Evolutionary conservation across 2,329 filamentous ascomycete genomes (phyloP).

Genomic region (Tympanopsis confertula): DNA sequence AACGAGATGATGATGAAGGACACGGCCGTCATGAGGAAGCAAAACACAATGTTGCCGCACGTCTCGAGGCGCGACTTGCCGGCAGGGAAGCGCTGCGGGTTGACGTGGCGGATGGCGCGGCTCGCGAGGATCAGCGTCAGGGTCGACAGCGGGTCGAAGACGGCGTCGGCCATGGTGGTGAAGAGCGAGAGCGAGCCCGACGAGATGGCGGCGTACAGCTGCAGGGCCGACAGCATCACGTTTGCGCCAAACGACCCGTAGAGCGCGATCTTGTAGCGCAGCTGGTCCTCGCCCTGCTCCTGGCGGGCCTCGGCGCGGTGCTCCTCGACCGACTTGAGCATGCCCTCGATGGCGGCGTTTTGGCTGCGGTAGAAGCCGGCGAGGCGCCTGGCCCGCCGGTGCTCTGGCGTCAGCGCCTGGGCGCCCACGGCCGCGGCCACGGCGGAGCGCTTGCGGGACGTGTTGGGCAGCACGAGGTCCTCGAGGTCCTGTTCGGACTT

Average conservation of each 20-base stretch:
- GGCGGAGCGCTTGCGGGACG: slow-evolving; percentile 56
- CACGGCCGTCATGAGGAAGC: slow-evolving; percentile 88
- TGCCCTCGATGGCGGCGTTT: slow-evolving; percentile 83
- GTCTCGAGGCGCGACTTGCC: slow-evolving; percentile 93
- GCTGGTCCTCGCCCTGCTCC: slow-evolving; percentile 67
- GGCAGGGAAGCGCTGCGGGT: slow-evolving; percentile 75
- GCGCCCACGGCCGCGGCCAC: slow-evolving; percentile 24
- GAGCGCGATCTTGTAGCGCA: slow-evolving; percentile 59
- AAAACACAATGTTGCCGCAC: slow-evolving; percentile 90
- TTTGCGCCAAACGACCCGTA: slow-evolving; percentile 69
- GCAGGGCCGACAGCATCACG: slow-evolving; percentile 63
- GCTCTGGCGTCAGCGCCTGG: slow-evolving; percentile 11
- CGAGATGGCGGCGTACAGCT: slow-evolving; percentile 77
- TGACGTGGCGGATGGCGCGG: slow-evolving; percentile 77
- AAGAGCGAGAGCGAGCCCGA: slow-evolving; percentile 91
- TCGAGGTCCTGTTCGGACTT: slow-evolving; percentile 70
- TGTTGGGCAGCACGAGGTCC: slow-evolving; percentile 63
- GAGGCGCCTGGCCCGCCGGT: slow-evolving; percentile 40
- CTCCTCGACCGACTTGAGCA: slow-evolving; percentile 87
- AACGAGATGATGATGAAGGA: slow-evolving; percentile 88
- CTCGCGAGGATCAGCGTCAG: slow-evolving; percentile 76
- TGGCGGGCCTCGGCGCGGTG: slow-evolving; percentile 74
- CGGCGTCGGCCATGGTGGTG: slow-evolving; percentile 90
- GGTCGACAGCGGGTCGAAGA: slow-evolving; percentile 88
- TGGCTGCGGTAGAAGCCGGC: slow-evolving; percentile 79